Evolutionary conservation across 495 filamentous ascomycete species (phyloP), one percentile per base, ranked within the genome.

Genomic region (Corynascus novoguineensis): DNA sequence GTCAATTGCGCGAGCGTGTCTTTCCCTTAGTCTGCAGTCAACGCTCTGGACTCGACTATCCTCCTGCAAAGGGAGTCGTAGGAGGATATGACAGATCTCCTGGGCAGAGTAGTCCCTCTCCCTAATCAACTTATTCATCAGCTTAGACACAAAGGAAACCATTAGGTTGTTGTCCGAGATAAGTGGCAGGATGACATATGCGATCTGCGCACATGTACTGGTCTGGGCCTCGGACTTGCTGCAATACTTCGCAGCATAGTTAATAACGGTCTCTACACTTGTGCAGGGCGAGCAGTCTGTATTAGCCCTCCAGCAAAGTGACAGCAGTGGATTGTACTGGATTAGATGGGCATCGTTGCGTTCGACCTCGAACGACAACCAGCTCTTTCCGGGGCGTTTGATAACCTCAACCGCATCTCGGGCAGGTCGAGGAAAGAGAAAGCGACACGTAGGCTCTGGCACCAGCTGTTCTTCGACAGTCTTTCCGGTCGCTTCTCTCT

Each of bases 361-460:
- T 35, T 53, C 50, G 32, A 35, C 50, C 22, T 53, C 50, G 50
- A 53, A 38, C 50, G 50, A 53, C 50, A 34, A 53, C 31, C 50
- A 53, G 31, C 50, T 17, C 35, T 53, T 53, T 12, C 50, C 35
- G n/a, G 35, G 34, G 10, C 35, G 40, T 35, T 53, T 41, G 35
- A 53, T 41, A 35, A 41, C 50, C 50, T 38, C 35, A 21, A 35
- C 50, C 2, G 1, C 34, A 34, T 41, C 31, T 25, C 50, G 31
- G 14, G 7, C 12, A 25, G 50, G 50, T 1, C 50, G 32, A 9
- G 50, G 50, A 35, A 53, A 53, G 2, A 38, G 50, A 41, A 53
- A 53, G 19, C 50, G 50, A 28, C 50, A 53, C 34, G 35, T 29
- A 12, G 35, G 50, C 14, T 28, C 50, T 28, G 34, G 50, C 17